Percentiles rank a stretch among this genome's conserved stretches.
Evolutionary conservation across 192 early-diverging fungal genomes (phyloP).

Genomic region (Backusella tarrabulga): DNA sequence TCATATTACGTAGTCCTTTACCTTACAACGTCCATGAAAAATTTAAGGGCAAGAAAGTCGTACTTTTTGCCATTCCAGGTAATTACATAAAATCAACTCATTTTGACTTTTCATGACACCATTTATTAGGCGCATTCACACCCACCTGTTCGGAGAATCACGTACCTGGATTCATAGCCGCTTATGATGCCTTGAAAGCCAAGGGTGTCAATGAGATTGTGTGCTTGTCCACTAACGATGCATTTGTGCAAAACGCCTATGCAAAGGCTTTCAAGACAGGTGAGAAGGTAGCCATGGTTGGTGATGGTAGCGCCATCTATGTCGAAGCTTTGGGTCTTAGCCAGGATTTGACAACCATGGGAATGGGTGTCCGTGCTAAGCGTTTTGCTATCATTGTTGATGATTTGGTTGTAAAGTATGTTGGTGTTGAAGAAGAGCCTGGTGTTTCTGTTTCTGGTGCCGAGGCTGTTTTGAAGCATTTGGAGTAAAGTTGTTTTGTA

Average conservation of each 20-base stretch:
- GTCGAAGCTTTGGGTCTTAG: constrained; percentile 65
- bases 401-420: constrained; percentile 68
- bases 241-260: constrained; percentile 53
- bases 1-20: constrained; percentile 21
- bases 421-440: constrained; percentile 61
- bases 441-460: constrained; percentile 54
- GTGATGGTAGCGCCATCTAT: constrained; percentile 73
- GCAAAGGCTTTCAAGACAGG: constrained; percentile 42
- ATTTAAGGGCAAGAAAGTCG: constrained; percentile 60
- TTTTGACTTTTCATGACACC: neutral
- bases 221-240: constrained; percentile 59
- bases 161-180: constrained; percentile 64
- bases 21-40: constrained; percentile 40
- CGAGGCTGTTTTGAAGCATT: constrained; percentile 44
- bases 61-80: constrained; percentile 64
- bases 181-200: constrained; percentile 51
- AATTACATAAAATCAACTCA: neutral
- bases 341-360: constrained; percentile 55
- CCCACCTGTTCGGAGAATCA: constrained; percentile 67
- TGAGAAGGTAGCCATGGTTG: constrained; percentile 66
- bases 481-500: neutral
- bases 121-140: constrained; percentile 45
- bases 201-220: constrained; percentile 72
- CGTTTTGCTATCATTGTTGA: constrained; percentile 74
- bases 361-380: constrained; percentile 67